These are phyloP conservation scores for Wickerhamomyces sp. DNA, from an alignment of 1,139 yeast genomes.

Conservation along the genomic window DNA sequence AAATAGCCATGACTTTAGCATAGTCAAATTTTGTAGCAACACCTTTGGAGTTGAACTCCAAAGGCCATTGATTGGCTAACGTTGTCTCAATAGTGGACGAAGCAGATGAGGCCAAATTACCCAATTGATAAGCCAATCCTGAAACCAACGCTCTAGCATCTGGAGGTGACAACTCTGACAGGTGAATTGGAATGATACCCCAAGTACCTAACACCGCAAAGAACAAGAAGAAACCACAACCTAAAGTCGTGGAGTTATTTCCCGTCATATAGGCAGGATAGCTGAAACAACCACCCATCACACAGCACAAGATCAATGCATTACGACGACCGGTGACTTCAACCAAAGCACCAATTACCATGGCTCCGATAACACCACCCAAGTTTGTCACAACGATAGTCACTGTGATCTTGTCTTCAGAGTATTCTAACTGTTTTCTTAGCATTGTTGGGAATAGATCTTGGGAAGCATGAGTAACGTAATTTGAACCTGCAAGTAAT, in stretches of 20 bases:
- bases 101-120: conserved; percentile 54
- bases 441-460: conserved; percentile 48
- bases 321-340: conserved; percentile 45
- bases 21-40: conserved; percentile 28
- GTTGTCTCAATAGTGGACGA: conserved; percentile 59
- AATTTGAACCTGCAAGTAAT: conserved; percentile 45
- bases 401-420: conserved; percentile 38
- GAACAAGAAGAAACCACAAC: conserved; percentile 48
- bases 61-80: conserved; percentile 45
- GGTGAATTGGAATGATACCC: conserved; percentile 52
- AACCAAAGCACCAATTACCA: conserved; percentile 38
- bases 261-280: conserved; percentile 46
- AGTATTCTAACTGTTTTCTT: conserved; percentile 34
- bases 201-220: conserved; percentile 52
- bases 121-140: conserved; percentile 54
- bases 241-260: conserved; percentile 34
- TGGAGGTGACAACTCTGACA: conserved; percentile 53
- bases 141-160: conserved; percentile 47
- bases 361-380: conserved; percentile 46
- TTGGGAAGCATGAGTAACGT: conserved; percentile 51
- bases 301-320: conserved; percentile 36
- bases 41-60: conserved; percentile 21
- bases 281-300: conserved; percentile 44
- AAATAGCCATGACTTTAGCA: conserved; percentile 52
- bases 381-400: conserved; percentile 41